Conservation (phyloP, 176 grass and related monocot species). For the Musa acuminata region DNA sequence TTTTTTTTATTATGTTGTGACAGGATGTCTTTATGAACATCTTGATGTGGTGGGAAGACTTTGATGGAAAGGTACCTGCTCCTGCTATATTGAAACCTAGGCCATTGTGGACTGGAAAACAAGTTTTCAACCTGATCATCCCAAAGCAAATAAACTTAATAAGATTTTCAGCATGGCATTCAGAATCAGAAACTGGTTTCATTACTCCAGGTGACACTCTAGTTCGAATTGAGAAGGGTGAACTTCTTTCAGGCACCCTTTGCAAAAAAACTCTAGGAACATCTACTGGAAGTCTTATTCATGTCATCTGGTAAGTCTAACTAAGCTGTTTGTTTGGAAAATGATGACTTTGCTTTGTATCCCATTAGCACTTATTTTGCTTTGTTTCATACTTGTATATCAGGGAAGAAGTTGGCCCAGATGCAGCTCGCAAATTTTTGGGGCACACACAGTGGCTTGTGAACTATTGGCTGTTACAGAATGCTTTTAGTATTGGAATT, state of each 20-base stretch:
- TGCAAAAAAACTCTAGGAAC: constrained; percentile 86
- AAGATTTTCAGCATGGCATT: constrained; percentile 78
- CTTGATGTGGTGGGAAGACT: constrained; percentile 99
- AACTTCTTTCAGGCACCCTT: constrained; percentile 80
- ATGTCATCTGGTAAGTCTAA: constrained; percentile 76
- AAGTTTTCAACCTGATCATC: constrained; percentile 98
- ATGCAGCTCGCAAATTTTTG: constrained; percentile 95
- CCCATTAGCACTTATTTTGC: background rate
- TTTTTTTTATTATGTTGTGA: constrained; percentile 14
- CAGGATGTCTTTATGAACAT: constrained; percentile 99
- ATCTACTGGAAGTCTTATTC: constrained; percentile 73
- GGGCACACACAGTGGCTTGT: constrained; percentile 97
- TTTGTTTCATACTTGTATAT: background rate
- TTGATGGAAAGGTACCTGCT: constrained; percentile 93
- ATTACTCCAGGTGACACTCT: constrained; percentile 94
- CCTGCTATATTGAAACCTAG: constrained; percentile 86
- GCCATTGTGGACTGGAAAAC: constrained; percentile 95
- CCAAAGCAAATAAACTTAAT: constrained; percentile 96
- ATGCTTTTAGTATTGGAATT: constrained; percentile 96
- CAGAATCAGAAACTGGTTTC: constrained; percentile 64
- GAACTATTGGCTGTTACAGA: constrained; percentile 94
- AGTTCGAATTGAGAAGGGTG: constrained; percentile 90
- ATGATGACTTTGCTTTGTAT: background rate
- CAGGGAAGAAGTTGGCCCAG: constrained; percentile 98
- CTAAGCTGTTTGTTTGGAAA: background rate